Evolutionary conservation across 1,284 basidiomycete genomes (phyloP), one percentile per base, ranked within the genome.

Genomic region (Abortiporus biennis): DNA sequence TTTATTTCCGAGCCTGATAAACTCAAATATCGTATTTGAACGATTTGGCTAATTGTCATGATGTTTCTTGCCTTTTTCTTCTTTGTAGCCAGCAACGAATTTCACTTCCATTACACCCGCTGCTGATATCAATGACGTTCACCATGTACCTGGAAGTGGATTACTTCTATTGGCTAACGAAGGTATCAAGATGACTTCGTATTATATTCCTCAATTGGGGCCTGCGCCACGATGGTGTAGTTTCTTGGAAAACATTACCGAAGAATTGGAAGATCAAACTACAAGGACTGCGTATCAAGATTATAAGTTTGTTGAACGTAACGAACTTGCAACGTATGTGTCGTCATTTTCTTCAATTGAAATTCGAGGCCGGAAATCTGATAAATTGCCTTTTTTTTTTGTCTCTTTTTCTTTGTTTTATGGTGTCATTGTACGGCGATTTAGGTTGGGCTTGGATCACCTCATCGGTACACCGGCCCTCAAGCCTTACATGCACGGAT

Each of bases 401-500:
- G 8, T 37, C 19, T 22, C 19, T 16, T 34, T 17, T 34, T 17
- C 6, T 34, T 34, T 6, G n/a, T 30, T 33, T 40, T 27, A 36
- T 32, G 25, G 11, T 47, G 21, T 51, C 31, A 30, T 42, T 47
- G 20, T 29, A 38, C 3, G 53, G 40, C 46, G 36, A 38, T 40
- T 44, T 52, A 92, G 86, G 32, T 80, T 97, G 45, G 89, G 91
- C n/a, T 67, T 99, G 62, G 85, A 92, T 52, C 90, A 96, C 62
- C 88, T 99, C 53, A 69, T 97, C 55, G 96, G 96, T 40, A 96
- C 93, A 1, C 83, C 92, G 9, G 80, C 90, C 12, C 85, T 99
- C 71, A 94, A 95, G 62, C 95, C 96, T 1, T 99, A 99, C 68
- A 98, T 99, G 95, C 96, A 99, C 65, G 96, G 96, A 38, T 98